Conservation (phyloP, 2,329 filamentous ascomycete genomes). For the Cercospora beticola region DNA sequence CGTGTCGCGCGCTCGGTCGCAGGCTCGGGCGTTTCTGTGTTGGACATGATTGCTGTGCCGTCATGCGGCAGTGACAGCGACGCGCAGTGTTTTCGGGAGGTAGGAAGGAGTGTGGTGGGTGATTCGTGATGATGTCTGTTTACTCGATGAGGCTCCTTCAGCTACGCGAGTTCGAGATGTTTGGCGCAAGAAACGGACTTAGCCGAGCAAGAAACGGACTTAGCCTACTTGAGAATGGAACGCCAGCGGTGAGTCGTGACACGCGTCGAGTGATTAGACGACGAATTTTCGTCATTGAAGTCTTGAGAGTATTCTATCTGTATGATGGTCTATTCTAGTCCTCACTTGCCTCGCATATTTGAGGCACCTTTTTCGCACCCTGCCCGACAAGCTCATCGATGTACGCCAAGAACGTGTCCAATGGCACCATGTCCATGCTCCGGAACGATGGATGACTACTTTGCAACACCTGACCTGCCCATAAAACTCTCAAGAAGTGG, state of each 20-base stretch:
- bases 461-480: slow-evolving; percentile 64
- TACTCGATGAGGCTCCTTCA: slow-evolving; percentile 11
- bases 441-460: slow-evolving; percentile 71
- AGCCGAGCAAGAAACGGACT: background rate
- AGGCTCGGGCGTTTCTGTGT: slow-evolving; percentile 18
- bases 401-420: slow-evolving; percentile 65
- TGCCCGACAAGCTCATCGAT: slow-evolving; percentile 68
- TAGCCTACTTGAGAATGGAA: background rate
- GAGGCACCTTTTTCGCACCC: slow-evolving; percentile 45
- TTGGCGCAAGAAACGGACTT: slow-evolving; percentile 3
- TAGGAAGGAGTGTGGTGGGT: background rate
- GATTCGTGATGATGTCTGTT: slow-evolving; percentile 5
- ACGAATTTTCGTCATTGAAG: background rate
- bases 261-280: background rate
- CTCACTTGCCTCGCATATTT: slow-evolving; percentile 33
- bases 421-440: slow-evolving; percentile 67
- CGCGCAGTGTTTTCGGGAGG: background rate
- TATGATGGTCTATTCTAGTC: background rate
- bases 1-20: slow-evolving; percentile 32
- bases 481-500: slow-evolving; percentile 66
- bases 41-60: slow-evolving; percentile 2
- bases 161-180: slow-evolving; percentile 12
- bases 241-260: background rate
- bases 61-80: slow-evolving; percentile 7
- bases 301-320: background rate